Percentiles rank a stretch among this genome's conserved stretches.
Evolutionary conservation across 2,329 filamentous ascomycete genomes (phyloP).

Genomic region (Cercospora canescens): DNA sequence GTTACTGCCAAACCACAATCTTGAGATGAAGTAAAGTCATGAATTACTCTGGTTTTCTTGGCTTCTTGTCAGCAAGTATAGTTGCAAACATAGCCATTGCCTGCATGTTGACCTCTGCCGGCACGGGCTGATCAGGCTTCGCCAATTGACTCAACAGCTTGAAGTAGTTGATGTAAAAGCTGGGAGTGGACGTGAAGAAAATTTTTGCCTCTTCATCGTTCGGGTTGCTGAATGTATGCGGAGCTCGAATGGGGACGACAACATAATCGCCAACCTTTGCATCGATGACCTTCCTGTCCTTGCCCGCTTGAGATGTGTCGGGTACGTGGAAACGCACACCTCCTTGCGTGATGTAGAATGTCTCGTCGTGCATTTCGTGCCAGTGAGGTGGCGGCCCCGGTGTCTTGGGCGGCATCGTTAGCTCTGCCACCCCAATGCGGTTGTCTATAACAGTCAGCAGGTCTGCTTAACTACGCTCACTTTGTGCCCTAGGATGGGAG

Average conservation of each 20-base stretch:
- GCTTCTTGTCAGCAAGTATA: conserved; percentile 45
- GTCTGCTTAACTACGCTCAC: background rate
- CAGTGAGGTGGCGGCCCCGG: conserved; percentile 53
- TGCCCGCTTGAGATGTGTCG: conserved; percentile 28
- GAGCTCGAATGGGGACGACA: conserved; percentile 55
- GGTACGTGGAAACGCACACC: conserved; percentile 54
- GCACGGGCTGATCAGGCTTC: conserved; percentile 48
- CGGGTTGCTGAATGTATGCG: conserved; percentile 59
- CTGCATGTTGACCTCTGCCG: conserved; percentile 49
- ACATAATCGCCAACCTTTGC: conserved; percentile 56
- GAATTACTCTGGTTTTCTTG: conserved; percentile 29
- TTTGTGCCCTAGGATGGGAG: conserved; percentile 2
- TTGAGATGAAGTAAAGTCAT: background rate
- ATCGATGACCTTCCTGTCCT: conserved; percentile 45
- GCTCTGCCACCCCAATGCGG: conserved; percentile 49
- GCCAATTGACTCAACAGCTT: conserved; percentile 51
- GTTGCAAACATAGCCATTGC: conserved; percentile 55
- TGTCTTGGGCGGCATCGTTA: conserved; percentile 51
- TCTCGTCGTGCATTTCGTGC: conserved; percentile 62
- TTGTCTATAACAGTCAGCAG: conserved; percentile 40
- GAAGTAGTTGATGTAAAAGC: conserved; percentile 60
- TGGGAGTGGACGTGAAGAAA: conserved; percentile 59
- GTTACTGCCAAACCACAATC: background rate
- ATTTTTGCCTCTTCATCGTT: conserved; percentile 56
- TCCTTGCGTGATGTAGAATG: conserved; percentile 56